Base-by-base conservation (phyloP, 352 stramenopile genomes). In the Phytophthora hibernalis region DNA sequence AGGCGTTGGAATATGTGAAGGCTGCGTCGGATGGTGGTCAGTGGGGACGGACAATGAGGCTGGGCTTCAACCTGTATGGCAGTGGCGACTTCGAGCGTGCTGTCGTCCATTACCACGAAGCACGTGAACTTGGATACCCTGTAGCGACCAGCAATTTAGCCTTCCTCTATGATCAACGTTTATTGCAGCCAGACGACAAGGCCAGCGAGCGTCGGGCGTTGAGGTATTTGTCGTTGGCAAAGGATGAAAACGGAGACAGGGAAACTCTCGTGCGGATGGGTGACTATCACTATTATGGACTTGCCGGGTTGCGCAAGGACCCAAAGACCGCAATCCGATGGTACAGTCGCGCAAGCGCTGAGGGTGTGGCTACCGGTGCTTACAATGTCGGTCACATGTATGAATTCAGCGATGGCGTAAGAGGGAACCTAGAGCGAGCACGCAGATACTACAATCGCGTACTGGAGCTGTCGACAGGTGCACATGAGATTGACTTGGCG, bases 321-420 rank as follows among this genome's bases (percentile, higher is more conserved):
- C 31, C 67, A 7, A 57, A 58, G 7, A 57, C 74, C 33, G 87
- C 85, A 3, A 49, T 93, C 43, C 59, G 68, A 37, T 93, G 82
- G 83, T 93, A 95, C 65, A 92, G 74, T 37, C 76, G 83, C 3
- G 86, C 83, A 31, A 93, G 86, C 38, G 77, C 80, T n/a, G 72
- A 79, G 40, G 86, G 83, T 10, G 72, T 86, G 11, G 72, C 69
- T 21, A 69, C 69, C 8, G 86, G 84, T 10, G 86, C 86, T 2
- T 95, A 90, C 40, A 93, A 89, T 60, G 84, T 91, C 15, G 86
- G 84, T 3, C 73, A 85, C 56, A 92, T 95, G 74, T 77, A 91
- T 51, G 86, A 95, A 49, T 79, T 83, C 28, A 84, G 84, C 7
- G 62, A 87, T 21, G 78, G 80, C 13, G 68, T 93, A 13, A 22